Base-by-base conservation (phyloP, 1,139 yeast genomes). In the Magnusiomyces paraingens region DNA sequence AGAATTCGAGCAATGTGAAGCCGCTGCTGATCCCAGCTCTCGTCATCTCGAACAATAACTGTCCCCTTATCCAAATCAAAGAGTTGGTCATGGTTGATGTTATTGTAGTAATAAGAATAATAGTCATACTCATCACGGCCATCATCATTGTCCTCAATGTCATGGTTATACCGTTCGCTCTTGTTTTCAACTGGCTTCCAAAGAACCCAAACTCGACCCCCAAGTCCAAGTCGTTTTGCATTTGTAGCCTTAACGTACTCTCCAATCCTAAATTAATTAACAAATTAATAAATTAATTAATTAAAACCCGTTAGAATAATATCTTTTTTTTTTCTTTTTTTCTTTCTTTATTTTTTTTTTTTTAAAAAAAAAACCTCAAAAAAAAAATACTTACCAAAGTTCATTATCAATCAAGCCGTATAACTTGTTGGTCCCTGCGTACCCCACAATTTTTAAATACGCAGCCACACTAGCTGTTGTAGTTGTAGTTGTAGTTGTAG, bases 161-260 rank as follows among this genome's bases (percentile, higher is more conserved):
- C 32, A 26, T 5, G 32, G 8, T 8, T 4, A 26, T 26, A 26
- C 8, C 8, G 8, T 26, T 26, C 32, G 8, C 8, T 4, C 8
- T 26, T 26, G 8, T 26, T 26, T 26, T 26, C 38, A 21, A 17
- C 35, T 5, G 38, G 38, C 15, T 44, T 44, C 47, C 47, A 44
- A 3, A 44, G n/a, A 15, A 44, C 21, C 47, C 47, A 44, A 44
- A 14, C n/a, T 21, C 47, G 15, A 14, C 47, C 47, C 4, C 47
- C 47, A 11, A 44, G 17, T 2, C 47, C 47, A 21, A 44, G 21
- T 26, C 32, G 4, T 26, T 26, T 26, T 5, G 32, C 32, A 26
- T 26, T 26, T 5, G 32, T 26, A 26, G 32, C 32, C 8, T 26
- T 26, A 8, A 26, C 32, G 8, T 5, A 26, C 32, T 26, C 32